Percentiles rank a stretch among this genome's conserved stretches.
Evolutionary conservation across 441 rosid species (phyloP).

Genomic region (Lepidium campestre): DNA sequence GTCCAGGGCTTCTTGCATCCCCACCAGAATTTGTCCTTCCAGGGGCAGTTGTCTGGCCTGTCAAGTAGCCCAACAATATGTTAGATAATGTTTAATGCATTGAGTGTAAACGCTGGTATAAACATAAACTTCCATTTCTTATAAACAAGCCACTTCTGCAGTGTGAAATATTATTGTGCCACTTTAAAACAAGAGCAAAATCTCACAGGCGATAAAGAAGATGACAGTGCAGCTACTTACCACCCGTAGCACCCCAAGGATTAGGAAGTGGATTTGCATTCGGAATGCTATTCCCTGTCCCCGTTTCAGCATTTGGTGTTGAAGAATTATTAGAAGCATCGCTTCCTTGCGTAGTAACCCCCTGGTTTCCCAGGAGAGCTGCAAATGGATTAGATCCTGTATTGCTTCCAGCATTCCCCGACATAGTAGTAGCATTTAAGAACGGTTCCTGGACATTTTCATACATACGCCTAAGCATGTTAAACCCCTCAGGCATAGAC

Average conservation of each 20-base stretch:
- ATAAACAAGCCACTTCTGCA: background rate
- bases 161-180: background rate
- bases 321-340: conserved; percentile 39
- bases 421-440: conserved; percentile 52
- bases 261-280: conserved; percentile 65
- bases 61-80: conserved; percentile 8
- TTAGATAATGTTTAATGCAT: background rate
- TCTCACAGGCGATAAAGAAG: background rate
- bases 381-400: conserved; percentile 54
- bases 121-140: conserved; percentile 1
- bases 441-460: conserved; percentile 68
- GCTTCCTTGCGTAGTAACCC: conserved; percentile 37
- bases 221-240: conserved; percentile 27
- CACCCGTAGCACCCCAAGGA: conserved; percentile 56
- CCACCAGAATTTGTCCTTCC: conserved; percentile 36
- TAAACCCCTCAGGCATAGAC: conserved; percentile 64
- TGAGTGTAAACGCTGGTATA: background rate
- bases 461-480: conserved; percentile 67
- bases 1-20: conserved; percentile 36
- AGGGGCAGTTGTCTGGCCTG: conserved; percentile 44
- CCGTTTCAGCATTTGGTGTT: conserved; percentile 37
- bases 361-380: conserved; percentile 55
- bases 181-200: background rate
- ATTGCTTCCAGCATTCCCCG: conserved; percentile 42
- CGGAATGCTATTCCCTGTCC: conserved; percentile 39